phyloP scores from a whole-genome alignment of 129 eudicot genomes.

The Deinandra increscens region DNA sequence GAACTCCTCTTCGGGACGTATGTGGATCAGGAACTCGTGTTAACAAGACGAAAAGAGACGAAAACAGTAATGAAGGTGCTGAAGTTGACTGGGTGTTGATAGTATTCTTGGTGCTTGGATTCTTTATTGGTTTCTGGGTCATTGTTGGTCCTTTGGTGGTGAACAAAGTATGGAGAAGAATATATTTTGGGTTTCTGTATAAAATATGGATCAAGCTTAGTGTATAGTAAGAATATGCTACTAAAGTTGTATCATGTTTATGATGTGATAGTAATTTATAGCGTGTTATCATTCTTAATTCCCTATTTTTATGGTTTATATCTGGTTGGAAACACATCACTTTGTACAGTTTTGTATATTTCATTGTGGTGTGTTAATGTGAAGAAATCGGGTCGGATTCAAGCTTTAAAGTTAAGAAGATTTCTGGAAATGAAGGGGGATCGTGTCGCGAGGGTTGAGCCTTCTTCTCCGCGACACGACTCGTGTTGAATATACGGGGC shows the following conservation, averaged over 20 bases:
- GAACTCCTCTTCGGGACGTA: constrained; percentile 25
- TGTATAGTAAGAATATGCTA: background rate
- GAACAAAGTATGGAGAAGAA: constrained; percentile 13
- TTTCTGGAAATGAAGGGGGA: too few species aligned
- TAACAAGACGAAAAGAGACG: background rate
- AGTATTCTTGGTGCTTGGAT: constrained; percentile 21
- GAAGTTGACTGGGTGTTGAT: constrained; percentile 15
- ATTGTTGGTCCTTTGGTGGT: constrained; percentile 16
- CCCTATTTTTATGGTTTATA: too few species aligned
- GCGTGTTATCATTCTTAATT: too few species aligned
- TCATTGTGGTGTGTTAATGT: too few species aligned
- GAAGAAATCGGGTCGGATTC: too few species aligned
- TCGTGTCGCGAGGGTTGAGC: too few species aligned
- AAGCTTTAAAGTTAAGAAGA: too few species aligned
- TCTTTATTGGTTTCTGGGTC: constrained; percentile 15
- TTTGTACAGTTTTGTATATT: too few species aligned
- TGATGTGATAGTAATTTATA: too few species aligned
- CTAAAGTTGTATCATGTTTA: constrained; percentile 7
- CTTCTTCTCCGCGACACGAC: too few species aligned
- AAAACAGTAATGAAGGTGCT: background rate
- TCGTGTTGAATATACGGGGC: too few species aligned
- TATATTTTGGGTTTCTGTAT: constrained; percentile 8
- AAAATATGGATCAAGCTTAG: constrained; percentile 10
- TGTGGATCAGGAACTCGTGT: background rate
- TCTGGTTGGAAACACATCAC: too few species aligned